Conservation (phyloP, 495 filamentous ascomycete genomes). For the Neurospora africana region DNA sequence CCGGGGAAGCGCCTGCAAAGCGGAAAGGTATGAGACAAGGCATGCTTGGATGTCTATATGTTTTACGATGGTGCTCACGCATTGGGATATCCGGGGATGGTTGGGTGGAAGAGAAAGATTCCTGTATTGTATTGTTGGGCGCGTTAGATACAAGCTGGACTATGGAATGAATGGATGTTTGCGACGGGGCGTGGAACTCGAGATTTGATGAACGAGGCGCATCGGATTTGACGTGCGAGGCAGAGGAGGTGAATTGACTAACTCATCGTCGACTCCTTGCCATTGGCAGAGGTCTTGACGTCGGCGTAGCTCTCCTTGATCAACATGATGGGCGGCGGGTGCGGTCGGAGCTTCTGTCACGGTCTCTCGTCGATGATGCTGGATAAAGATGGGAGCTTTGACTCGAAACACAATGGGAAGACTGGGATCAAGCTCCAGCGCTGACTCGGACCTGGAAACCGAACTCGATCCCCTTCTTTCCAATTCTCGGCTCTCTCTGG, state of each 20-base stretch:
- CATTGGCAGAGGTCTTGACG: conserved; percentile 30
- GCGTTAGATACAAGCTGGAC: background rate
- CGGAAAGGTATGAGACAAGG: conserved; percentile 13
- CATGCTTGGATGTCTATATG: background rate
- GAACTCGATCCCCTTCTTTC: background rate
- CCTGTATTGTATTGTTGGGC: conserved; percentile 34
- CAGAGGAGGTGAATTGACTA: conserved; percentile 2
- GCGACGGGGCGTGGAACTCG: background rate
- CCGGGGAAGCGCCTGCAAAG: conserved; percentile 62
- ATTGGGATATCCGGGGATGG: conserved; percentile 71
- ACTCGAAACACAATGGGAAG: background rate
- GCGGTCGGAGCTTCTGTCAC: background rate
- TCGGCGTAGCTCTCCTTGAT: conserved; percentile 36
- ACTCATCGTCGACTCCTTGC: conserved; percentile 40
- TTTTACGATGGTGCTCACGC: conserved; percentile 37
- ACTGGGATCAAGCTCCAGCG: background rate
- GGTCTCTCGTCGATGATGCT: background rate
- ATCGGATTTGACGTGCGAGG: background rate
- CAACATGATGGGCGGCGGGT: conserved; percentile 28
- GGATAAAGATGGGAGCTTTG: background rate
- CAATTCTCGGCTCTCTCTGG: background rate
- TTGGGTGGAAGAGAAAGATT: conserved; percentile 82
- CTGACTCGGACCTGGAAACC: background rate
- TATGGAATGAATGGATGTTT: background rate
- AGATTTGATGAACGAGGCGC: background rate